Percentiles rank a stretch among this genome's conserved stretches.
Evolutionary conservation across 108 stramenopile species (phyloP).

Genomic region (Cylindrotheca closterium): DNA sequence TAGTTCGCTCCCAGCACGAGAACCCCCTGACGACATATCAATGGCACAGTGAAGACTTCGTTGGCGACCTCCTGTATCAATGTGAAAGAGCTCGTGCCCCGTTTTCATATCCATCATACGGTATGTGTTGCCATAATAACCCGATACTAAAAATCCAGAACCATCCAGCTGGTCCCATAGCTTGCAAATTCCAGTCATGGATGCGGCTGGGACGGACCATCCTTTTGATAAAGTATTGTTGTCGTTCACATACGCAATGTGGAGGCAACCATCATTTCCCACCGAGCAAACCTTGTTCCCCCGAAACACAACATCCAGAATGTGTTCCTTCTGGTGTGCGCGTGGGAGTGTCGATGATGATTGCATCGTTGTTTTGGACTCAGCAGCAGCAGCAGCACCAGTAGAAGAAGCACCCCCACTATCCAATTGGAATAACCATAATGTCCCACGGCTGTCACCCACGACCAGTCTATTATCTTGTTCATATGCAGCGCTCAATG

Average conservation of each 20-base stretch:
- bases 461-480: conserved; percentile 33
- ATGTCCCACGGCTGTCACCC: conserved; percentile 70
- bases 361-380: background rate
- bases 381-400: background rate
- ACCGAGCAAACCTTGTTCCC: conserved; percentile 42
- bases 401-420: background rate
- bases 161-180: conserved; percentile 8
- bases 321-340: conserved; percentile 73
- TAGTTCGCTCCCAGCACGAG: background rate
- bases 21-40: conserved; percentile 1
- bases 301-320: conserved; percentile 45
- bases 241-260: conserved; percentile 22
- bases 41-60: conserved; percentile 31
- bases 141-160: conserved; percentile 31
- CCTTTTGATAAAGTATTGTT: conserved; percentile 18
- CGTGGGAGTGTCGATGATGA: conserved; percentile 6
- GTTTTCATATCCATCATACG: conserved; percentile 43
- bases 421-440: conserved; percentile 47
- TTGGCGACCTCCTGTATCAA: conserved; percentile 72
- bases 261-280: conserved; percentile 77
- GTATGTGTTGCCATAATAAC: conserved; percentile 70
- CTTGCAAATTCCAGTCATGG: conserved; percentile 18
- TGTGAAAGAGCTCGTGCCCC: conserved; percentile 63
- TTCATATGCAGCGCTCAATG: conserved; percentile 51
- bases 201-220: conserved; percentile 19